These are phyloP conservation scores for Boletus patriciae DNA, from an alignment of 768 basidiomycete genomes.

Conservation along the genomic window DNA sequence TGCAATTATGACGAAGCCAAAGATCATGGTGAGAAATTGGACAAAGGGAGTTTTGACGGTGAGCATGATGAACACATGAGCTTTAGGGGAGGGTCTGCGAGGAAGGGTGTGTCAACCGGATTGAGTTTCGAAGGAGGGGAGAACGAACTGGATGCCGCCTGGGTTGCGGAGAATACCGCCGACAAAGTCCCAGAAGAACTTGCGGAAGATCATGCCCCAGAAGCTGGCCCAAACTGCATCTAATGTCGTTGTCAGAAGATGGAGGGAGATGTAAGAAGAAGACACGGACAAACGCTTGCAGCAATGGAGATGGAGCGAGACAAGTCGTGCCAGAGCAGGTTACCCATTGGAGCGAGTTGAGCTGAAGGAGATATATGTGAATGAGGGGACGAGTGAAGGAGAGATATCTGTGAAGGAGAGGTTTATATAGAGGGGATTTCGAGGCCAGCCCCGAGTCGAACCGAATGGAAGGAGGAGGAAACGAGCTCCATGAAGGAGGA, in stretches of 20 bases:
- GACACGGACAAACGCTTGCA: slow-evolving; percentile 67
- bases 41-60: slow-evolving; percentile 80
- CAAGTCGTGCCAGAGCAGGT: slow-evolving; percentile 79
- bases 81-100: slow-evolving; percentile 57
- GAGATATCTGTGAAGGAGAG: slow-evolving; percentile 1
- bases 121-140: neutral
- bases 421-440: slow-evolving; percentile 15
- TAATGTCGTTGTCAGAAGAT: slow-evolving; percentile 30
- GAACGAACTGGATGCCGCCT: slow-evolving; percentile 74
- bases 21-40: slow-evolving; percentile 62
- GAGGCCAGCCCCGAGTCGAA: slow-evolving; percentile 16
- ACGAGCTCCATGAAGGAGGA: slow-evolving; percentile 32
- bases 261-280: neutral
- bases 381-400: neutral
- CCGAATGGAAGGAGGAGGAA: slow-evolving; percentile 24
- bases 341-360: slow-evolving; percentile 56
- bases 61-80: slow-evolving; percentile 63
- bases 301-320: slow-evolving; percentile 66
- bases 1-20: slow-evolving; percentile 58
- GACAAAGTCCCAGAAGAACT: slow-evolving; percentile 98
- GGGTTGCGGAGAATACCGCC: slow-evolving; percentile 75
- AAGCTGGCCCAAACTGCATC: slow-evolving; percentile 81
- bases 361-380: too few species aligned
- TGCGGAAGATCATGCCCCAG: slow-evolving; percentile 82
- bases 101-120: neutral